Percentiles rank a stretch among this genome's conserved stretches.
These are phyloP conservation scores for Ceratobasidium sp. DNA, from an alignment of 1,284 basidiomycete genomes.

Conservation along the genomic window DNA sequence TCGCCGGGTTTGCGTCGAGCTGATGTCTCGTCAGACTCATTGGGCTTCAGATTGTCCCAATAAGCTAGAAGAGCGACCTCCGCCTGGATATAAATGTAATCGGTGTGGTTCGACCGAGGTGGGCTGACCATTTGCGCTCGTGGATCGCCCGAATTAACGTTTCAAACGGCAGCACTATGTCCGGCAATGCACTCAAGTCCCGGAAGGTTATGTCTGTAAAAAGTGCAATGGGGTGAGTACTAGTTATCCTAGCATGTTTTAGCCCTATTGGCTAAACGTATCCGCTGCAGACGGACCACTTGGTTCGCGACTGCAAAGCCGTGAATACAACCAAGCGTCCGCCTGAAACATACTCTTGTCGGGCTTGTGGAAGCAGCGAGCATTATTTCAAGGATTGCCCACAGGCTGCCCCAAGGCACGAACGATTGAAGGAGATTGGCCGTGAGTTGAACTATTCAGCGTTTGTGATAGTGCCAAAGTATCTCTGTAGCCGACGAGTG, in stretches of 20 bases:
- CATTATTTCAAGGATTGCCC: slow-evolving; percentile 91
- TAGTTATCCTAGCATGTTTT: slow-evolving; percentile 13
- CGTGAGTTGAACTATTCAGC: slow-evolving; percentile 63
- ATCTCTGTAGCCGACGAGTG: slow-evolving; percentile 79
- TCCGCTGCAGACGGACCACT: slow-evolving; percentile 72
- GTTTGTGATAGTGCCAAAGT: slow-evolving; percentile 29
- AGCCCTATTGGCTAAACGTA: slow-evolving; percentile 16
- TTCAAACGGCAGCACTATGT: slow-evolving; percentile 71
- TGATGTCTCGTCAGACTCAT: slow-evolving; percentile 30
- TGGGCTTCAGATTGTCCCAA: slow-evolving; percentile 47
- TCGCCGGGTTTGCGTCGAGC: neutral
- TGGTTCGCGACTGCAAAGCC: slow-evolving; percentile 87
- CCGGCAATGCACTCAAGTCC: slow-evolving; percentile 67
- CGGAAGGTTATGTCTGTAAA: slow-evolving; percentile 86
- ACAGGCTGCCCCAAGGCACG: slow-evolving; percentile 66
- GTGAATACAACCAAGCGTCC: slow-evolving; percentile 85
- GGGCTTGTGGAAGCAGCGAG: slow-evolving; percentile 83
- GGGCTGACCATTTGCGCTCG: slow-evolving; percentile 48
- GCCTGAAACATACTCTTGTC: slow-evolving; percentile 80
- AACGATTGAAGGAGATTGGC: slow-evolving; percentile 79
- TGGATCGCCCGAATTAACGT: neutral
- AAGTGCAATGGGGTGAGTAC: slow-evolving; percentile 71
- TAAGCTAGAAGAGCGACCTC: slow-evolving; percentile 66
- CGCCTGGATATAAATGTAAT: slow-evolving; percentile 77
- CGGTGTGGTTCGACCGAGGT: slow-evolving; percentile 81